Percentiles rank a stretch among this genome's conserved stretches.
Evolutionary conservation across 768 basidiomycete genomes (phyloP).

Genomic region (Lyophyllum semitale): DNA sequence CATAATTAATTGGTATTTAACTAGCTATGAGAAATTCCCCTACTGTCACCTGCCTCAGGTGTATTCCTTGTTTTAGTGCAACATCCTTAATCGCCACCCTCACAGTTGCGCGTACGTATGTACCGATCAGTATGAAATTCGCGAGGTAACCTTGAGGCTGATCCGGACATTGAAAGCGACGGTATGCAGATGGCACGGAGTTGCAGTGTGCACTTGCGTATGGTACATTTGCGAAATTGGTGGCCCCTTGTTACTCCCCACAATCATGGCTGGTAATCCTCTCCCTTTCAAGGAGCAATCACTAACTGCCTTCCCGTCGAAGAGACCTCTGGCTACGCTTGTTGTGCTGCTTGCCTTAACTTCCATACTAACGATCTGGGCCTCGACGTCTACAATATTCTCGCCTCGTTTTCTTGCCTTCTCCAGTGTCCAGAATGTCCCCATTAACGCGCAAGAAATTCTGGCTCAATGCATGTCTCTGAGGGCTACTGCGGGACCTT

Average conservation of each 20-base stretch:
- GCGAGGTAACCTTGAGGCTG: conserved; percentile 6
- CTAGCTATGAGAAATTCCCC: no score
- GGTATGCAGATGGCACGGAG: conserved; percentile 11
- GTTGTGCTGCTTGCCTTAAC: conserved; percentile 15
- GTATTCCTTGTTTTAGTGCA: no score
- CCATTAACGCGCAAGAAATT: conserved; percentile 30
- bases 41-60: no score
- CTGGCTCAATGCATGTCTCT: conserved; percentile 52
- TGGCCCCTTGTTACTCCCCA: conserved; percentile 7
- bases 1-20: no score
- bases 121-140: conserved; percentile 2
- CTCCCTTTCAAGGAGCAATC: conserved; percentile 4
- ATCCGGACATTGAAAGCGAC: background rate
- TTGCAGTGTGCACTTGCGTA: conserved; percentile 9
- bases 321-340: conserved; percentile 5
- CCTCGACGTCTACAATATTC: conserved; percentile 6
- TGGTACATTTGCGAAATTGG: background rate
- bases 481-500: conserved; percentile 47
- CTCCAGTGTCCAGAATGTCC: conserved; percentile 12
- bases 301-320: background rate
- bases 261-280: conserved; percentile 25
- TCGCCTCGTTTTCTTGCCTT: background rate
- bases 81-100: no score
- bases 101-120: background rate
- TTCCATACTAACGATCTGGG: conserved; percentile 14